phyloP scores from a whole-genome alignment of 2,329 filamentous ascomycete genomes.

The Ophiocordyceps camponoti-rufipedis region DNA sequence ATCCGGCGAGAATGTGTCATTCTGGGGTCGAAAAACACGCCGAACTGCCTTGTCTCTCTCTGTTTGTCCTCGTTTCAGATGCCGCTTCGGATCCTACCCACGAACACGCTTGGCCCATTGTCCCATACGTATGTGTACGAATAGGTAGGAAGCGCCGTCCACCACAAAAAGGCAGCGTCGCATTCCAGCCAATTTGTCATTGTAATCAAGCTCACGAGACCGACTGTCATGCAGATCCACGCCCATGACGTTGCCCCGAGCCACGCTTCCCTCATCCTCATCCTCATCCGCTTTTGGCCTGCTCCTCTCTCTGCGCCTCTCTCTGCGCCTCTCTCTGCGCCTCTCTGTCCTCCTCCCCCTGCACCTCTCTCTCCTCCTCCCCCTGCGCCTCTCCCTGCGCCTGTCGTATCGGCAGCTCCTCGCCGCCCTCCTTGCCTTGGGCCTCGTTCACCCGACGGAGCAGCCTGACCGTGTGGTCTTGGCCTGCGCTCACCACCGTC shows the following conservation, averaged over 20 bases:
- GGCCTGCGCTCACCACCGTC: slow-evolving; percentile 37
- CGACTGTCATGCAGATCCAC: too few relatives aligned
- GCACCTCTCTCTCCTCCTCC: too few relatives aligned
- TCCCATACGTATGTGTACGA: too few relatives aligned
- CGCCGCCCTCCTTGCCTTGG: slow-evolving; percentile 15
- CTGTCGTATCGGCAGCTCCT: slow-evolving; percentile 24
- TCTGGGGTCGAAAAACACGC: too few relatives aligned
- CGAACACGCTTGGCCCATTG: too few relatives aligned
- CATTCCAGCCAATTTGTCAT: too few relatives aligned
- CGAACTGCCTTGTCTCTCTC: not conserved
- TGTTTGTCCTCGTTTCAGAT: not conserved
- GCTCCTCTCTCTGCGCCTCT: slow-evolving; percentile 17
- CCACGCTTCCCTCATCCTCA: slow-evolving; percentile 4
- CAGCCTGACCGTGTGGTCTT: slow-evolving; percentile 33
- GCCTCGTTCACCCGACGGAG: slow-evolving; percentile 17
- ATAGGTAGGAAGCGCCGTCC: too few relatives aligned
- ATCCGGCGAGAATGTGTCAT: too few relatives aligned
- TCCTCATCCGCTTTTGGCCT: slow-evolving; percentile 14
- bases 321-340: slow-evolving; percentile 15
- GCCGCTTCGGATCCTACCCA: not conserved
- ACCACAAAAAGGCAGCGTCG: too few relatives aligned
- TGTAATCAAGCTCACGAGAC: too few relatives aligned
- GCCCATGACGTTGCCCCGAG: too few relatives aligned
- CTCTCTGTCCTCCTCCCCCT: too few relatives aligned
- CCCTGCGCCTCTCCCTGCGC: slow-evolving; percentile 19